phyloP scores from a whole-genome alignment of 805 yeast species.

The Candida nanaspora region DNA sequence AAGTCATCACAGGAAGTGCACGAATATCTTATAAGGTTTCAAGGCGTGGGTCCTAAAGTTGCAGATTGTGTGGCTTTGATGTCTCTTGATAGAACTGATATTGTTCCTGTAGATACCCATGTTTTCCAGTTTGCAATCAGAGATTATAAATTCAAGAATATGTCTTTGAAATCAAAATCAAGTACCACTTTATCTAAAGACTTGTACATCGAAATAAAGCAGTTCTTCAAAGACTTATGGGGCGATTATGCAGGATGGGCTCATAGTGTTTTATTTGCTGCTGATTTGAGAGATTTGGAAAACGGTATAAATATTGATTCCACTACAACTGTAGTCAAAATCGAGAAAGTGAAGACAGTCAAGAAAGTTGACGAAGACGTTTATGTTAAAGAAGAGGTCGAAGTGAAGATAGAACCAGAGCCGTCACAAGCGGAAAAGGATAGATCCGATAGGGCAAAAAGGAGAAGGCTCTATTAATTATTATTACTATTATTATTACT shows the following conservation, averaged over 20 bases:
- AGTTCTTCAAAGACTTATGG: conserved; percentile 61
- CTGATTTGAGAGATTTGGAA: conserved; percentile 66
- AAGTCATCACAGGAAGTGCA: conserved; percentile 36
- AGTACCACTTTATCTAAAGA: conserved; percentile 37
- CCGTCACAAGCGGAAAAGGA: not conserved
- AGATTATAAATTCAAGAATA: conserved; percentile 55
- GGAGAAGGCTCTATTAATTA: not conserved
- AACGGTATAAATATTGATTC: conserved; percentile 46
- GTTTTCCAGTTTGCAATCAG: conserved; percentile 83
- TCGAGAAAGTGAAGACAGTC: not conserved
- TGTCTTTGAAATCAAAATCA: conserved; percentile 17
- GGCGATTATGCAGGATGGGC: conserved; percentile 98
- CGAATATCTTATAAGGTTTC: conserved; percentile 51
- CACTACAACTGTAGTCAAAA: not conserved
- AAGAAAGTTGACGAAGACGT: not conserved
- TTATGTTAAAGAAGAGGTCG: not conserved
- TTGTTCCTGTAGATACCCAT: conserved; percentile 95
- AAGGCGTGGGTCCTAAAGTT: conserved; percentile 96
- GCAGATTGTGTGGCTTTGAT: conserved; percentile 94
- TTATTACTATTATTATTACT: too few species aligned
- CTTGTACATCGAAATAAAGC: conserved; percentile 49
- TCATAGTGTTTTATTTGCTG: conserved; percentile 86
- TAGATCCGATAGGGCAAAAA: not conserved
- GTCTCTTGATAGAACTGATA: conserved; percentile 79
- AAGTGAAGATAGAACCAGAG: not conserved